phyloP scores from a whole-genome alignment of 441 rosid species.

The Rhodomyrtus psidioides region DNA sequence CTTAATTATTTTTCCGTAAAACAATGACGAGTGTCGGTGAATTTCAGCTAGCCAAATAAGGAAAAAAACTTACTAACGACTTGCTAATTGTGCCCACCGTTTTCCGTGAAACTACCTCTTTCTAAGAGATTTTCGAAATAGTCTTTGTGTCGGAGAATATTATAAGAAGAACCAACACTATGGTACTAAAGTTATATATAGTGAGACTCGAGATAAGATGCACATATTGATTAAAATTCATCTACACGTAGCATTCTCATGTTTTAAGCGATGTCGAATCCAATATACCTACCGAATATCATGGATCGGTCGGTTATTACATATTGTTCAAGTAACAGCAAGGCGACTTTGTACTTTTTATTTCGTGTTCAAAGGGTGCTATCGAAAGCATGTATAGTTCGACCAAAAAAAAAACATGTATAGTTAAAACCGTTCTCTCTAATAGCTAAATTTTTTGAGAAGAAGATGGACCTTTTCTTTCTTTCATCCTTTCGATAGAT shows the following conservation, averaged over 20 bases:
- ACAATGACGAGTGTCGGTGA: neutral
- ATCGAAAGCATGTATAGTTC: neutral
- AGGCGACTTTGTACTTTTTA: neutral
- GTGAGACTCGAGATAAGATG: neutral
- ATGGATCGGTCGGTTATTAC: accelerated
- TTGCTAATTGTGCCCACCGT: neutral
- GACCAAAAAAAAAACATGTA: neutral
- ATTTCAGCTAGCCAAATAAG: neutral
- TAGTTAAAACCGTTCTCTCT: neutral
- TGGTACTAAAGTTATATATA: neutral
- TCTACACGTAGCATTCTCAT: neutral
- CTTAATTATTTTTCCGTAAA: neutral
- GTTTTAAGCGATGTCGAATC: neutral
- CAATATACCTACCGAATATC: neutral
- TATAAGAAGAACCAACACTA: neutral
- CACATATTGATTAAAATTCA: neutral
- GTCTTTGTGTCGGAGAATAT: neutral
- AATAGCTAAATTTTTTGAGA: neutral
- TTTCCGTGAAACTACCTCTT: neutral
- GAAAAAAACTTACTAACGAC: neutral
- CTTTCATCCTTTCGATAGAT: neutral
- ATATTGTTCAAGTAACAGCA: neutral
- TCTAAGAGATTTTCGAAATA: neutral
- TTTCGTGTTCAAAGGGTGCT: neutral
- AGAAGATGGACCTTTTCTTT: neutral